phyloP scores from a whole-genome alignment of 768 basidiomycete species.

The Macrolepiota fuliginosa region DNA sequence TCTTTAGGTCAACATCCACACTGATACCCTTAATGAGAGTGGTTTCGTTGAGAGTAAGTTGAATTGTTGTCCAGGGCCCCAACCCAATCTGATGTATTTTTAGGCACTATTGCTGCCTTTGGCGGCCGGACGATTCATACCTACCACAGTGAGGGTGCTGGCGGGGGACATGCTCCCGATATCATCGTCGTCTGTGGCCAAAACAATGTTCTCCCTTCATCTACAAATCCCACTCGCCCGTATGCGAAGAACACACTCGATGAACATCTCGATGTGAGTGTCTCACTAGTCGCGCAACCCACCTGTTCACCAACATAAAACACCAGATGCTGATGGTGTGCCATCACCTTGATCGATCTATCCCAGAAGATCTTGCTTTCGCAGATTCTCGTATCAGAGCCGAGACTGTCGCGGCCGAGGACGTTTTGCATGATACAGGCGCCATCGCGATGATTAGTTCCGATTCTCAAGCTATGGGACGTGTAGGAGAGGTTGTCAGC shows the following conservation, averaged over 20 bases:
- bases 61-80: not conserved
- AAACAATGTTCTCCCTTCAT: slow-evolving; percentile 89
- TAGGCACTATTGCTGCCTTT: slow-evolving; percentile 88
- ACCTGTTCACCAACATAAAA: not conserved
- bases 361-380: slow-evolving; percentile 92
- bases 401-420: slow-evolving; percentile 97
- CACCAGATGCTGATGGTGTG: slow-evolving; percentile 98
- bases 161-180: slow-evolving; percentile 96
- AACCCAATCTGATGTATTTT: not conserved
- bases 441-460: slow-evolving; percentile 97
- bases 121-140: slow-evolving; percentile 92
- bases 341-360: slow-evolving; percentile 90
- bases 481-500: slow-evolving; percentile 91
- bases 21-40: slow-evolving; percentile 96
- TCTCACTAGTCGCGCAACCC: not conserved
- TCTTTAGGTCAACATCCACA: slow-evolving; percentile 84
- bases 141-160: slow-evolving; percentile 96
- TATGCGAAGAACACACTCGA: slow-evolving; percentile 90
- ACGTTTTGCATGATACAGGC: slow-evolving; percentile 88
- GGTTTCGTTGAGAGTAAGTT: slow-evolving; percentile 90
- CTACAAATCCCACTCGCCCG: slow-evolving; percentile 96
- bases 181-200: slow-evolving; percentile 96
- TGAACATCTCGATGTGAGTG: slow-evolving; percentile 90
- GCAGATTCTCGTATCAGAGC: slow-evolving; percentile 96
- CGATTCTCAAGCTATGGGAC: slow-evolving; percentile 98